Evolutionary conservation across 768 basidiomycete genomes (phyloP).

Genomic region (Calocera viscosa): DNA sequence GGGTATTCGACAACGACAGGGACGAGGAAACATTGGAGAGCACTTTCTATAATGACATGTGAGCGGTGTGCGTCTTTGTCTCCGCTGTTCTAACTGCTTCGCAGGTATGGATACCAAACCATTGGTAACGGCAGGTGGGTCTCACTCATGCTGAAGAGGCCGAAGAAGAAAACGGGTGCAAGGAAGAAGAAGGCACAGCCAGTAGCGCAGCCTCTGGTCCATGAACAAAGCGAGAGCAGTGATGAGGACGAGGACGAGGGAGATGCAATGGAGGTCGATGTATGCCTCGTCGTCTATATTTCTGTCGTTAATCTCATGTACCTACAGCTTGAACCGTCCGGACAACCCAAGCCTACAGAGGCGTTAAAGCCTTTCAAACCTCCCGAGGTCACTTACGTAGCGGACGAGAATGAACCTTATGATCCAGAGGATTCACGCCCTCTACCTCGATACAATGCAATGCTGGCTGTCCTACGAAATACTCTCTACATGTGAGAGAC

Average conservation of each 20-base stretch:
- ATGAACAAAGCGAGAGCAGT: slow-evolving; percentile 16
- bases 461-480: slow-evolving; percentile 74
- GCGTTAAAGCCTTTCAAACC: neutral
- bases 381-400: neutral
- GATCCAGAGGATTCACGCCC: slow-evolving; percentile 57
- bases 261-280: slow-evolving; percentile 14
- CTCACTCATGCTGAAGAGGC: slow-evolving; percentile 52
- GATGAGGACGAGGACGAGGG: slow-evolving; percentile 14
- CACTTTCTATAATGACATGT: slow-evolving; percentile 82
- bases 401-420: slow-evolving; percentile 40
- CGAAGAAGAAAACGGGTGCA: slow-evolving; percentile 38
- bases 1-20: slow-evolving; percentile 75
- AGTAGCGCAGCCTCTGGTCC: slow-evolving; percentile 14
- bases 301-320: too few species aligned
- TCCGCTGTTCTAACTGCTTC: neutral
- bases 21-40: slow-evolving; percentile 75
- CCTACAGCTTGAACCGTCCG: neutral
- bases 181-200: slow-evolving; percentile 31
- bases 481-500: slow-evolving; percentile 66
- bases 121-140: slow-evolving; percentile 66
- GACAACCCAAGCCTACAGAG: neutral
- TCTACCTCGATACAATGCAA: slow-evolving; percentile 68
- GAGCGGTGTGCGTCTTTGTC: neutral
- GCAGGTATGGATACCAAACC: slow-evolving; percentile 66
- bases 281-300: neutral